Evolutionary conservation across 768 basidiomycete genomes (phyloP).

Genomic region (Mycena metata): DNA sequence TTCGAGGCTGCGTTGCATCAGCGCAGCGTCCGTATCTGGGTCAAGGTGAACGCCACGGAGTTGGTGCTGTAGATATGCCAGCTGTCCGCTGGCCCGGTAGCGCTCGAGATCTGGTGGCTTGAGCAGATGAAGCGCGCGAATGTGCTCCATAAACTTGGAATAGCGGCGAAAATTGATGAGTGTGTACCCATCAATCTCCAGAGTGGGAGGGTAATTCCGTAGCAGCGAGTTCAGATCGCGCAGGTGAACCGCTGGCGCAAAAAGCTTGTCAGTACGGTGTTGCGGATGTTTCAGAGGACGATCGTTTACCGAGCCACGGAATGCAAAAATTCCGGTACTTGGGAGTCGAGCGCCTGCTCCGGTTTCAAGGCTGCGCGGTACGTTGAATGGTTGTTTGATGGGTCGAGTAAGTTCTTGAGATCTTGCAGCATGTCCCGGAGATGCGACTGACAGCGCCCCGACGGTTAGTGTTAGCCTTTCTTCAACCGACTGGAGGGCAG

Average conservation of each 20-base stretch:
- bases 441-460: constrained; percentile 45
- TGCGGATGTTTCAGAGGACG: background rate
- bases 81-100: constrained; percentile 49
- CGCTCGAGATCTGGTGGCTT: constrained; percentile 51
- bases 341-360: constrained; percentile 37
- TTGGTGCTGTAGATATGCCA: constrained; percentile 59
- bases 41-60: constrained; percentile 48
- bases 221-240: constrained; percentile 52
- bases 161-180: constrained; percentile 62
- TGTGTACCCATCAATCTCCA: constrained; percentile 48
- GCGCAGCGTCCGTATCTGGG: constrained; percentile 48
- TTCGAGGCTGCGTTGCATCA: constrained; percentile 49
- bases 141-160: constrained; percentile 51
- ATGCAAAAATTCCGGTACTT: constrained; percentile 47
- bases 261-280: background rate
- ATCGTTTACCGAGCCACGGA: constrained; percentile 57
- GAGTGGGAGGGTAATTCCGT: constrained; percentile 44
- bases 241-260: constrained; percentile 53
- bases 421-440: constrained; percentile 48
- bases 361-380: constrained; percentile 53
- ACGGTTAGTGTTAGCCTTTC: constrained; percentile 53
- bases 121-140: constrained; percentile 51
- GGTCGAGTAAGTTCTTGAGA: constrained; percentile 51
- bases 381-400: constrained; percentile 50
- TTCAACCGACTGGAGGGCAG: constrained; percentile 56